Percentiles rank a stretch among this genome's conserved stretches.
Conservation (phyloP, 2,329 filamentous ascomycete genomes). For the Epichloe baconii region DNA sequence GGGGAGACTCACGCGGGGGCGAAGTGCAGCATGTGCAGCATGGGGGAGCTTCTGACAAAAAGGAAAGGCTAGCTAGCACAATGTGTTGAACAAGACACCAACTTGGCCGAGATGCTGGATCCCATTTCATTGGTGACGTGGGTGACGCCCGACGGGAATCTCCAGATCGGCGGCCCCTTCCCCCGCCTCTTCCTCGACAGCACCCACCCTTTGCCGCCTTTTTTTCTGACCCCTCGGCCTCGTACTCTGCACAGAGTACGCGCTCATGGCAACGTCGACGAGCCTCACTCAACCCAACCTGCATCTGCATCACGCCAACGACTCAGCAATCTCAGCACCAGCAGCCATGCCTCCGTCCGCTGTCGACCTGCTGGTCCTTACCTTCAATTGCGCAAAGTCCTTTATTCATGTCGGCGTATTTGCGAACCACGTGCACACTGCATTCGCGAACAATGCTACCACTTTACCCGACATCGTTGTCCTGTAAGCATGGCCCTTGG, state of each 20-base stretch:
- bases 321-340: not conserved
- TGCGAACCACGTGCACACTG: constrained; percentile 52
- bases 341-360: constrained; percentile 27
- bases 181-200: not conserved
- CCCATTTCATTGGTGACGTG: not conserved
- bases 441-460: constrained; percentile 36
- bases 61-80: too few species aligned
- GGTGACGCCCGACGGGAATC: not conserved
- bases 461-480: constrained; percentile 41
- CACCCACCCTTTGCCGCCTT: not conserved
- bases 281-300: not conserved
- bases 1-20: not conserved
- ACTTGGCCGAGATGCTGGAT: not conserved
- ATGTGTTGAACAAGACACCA: too few species aligned
- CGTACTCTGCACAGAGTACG: not conserved
- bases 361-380: constrained; percentile 65
- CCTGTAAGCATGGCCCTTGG: constrained; percentile 27
- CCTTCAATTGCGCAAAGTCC: constrained; percentile 76
- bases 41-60: too few species aligned
- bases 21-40: too few species aligned
- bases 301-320: constrained; percentile 1
- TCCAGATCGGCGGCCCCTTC: not conserved
- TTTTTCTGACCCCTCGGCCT: not conserved
- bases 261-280: constrained; percentile 4
- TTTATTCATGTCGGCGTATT: constrained; percentile 58